Evolutionary conservation across 2,329 filamentous ascomycete genomes (phyloP), one percentile per base, ranked within the genome.

Genomic region (Colletotrichum sp.): DNA sequence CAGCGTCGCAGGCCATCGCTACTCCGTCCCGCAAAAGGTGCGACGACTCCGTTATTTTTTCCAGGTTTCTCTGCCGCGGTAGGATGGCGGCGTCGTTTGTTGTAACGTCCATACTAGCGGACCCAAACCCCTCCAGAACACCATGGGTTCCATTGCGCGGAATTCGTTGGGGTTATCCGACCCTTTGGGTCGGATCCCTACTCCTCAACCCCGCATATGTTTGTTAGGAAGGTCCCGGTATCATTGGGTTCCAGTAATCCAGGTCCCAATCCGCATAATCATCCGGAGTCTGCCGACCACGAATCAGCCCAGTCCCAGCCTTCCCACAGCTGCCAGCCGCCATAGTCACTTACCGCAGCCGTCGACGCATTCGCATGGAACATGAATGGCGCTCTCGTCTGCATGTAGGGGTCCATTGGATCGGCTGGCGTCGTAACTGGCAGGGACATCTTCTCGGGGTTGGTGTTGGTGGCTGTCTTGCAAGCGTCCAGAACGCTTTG

Each of bases 401-500:
- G 77, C 72, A 77, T 72, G 66, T 78, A 78, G 5, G 76, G 69
- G 34, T 78, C 74, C 60, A 78, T 78, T 52, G 76, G 34, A 16
- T 78, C 77, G 63, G 69, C 77, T 26, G 77, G 59, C 12, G 49
- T 69, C 32, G 67, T 55, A 21, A 62, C 30, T 34, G 67, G 69
- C 55, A 77, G n/a, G 62, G 76, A 13, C 81, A 83, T 75, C 36
- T 80, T 83, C 30, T 89, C 87, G 18, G 85, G 83, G 55, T 80
- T 88, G 60, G 85, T 81, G 59, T 86, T 87, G 32, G 87, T 85
- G 26, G 87, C 85, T 69, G 86, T 85, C 69, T 89, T 79, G 60
- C 88, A 88, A 5, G 83, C 83, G 12, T 89, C 87, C 13, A 90
- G 77, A n/a, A 89, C 84, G 6, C 81, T 78, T 70, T 85, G 84